Evolutionary conservation across 345 rosid species (phyloP).

Genomic region (Eucalyptus pauciflora): DNA sequence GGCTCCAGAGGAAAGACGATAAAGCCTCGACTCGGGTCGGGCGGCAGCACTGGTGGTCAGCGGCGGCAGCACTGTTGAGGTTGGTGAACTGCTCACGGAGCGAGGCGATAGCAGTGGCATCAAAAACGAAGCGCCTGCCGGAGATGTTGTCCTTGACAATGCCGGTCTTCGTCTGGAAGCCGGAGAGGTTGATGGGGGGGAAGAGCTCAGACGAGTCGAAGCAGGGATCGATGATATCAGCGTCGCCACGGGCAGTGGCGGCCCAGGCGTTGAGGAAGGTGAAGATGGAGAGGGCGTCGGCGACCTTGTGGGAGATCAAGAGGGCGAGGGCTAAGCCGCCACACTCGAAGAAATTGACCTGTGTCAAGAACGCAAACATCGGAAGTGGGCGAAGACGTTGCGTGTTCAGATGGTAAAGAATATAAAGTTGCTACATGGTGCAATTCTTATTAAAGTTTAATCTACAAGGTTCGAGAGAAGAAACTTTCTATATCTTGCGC

Average conservation of each 20-base stretch:
- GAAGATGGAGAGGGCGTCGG: slow-evolving; percentile 16
- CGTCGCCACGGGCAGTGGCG: not conserved
- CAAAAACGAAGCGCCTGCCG: slow-evolving; percentile 23
- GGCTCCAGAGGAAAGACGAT: slow-evolving; percentile 1
- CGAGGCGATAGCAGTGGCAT: slow-evolving; percentile 2
- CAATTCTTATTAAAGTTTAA: not conserved
- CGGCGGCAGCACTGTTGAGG: not conserved
- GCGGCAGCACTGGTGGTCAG: not conserved
- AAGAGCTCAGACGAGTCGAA: slow-evolving; percentile 20
- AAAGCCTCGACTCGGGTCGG: not conserved
- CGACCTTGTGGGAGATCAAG: slow-evolving; percentile 19
- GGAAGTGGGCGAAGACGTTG: not conserved
- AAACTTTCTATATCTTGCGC: no score
- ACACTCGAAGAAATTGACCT: slow-evolving; percentile 11
- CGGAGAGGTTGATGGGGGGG: slow-evolving; percentile 16
- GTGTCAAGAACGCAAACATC: not conserved
- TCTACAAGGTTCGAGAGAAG: not conserved
- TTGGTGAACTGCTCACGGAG: slow-evolving; percentile 8
- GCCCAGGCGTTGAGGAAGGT: slow-evolving; percentile 12
- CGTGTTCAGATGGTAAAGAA: not conserved
- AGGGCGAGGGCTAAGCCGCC: slow-evolving; percentile 21
- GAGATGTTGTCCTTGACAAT: slow-evolving; percentile 16
- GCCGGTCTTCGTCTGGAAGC: not conserved
- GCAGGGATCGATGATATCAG: not conserved
- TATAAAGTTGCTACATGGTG: not conserved